Conservation (phyloP, 345 rosid genomes). For the Syzygium aromaticum region DNA sequence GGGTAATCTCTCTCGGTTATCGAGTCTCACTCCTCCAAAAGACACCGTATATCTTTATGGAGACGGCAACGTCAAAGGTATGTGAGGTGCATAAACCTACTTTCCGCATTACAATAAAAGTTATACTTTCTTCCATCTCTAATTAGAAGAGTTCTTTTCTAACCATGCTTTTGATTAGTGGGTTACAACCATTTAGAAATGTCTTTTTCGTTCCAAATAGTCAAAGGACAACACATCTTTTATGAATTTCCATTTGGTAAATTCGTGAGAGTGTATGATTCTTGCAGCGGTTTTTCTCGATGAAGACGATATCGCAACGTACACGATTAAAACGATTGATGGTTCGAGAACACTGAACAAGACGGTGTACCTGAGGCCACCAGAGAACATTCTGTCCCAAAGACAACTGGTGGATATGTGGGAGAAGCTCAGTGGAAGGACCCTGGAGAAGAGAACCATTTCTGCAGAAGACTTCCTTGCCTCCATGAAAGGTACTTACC, state of each 20-base stretch:
- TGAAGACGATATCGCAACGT: conserved; percentile 69
- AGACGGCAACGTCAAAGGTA: conserved; percentile 71
- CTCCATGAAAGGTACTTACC: conserved; percentile 43
- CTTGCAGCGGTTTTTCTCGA: conserved; percentile 48
- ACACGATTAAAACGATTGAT: conserved; percentile 59
- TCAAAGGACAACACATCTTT: no score
- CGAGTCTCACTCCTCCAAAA: conserved; percentile 55
- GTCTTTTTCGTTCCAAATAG: no score
- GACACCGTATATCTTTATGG: conserved; percentile 46
- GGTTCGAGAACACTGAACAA: conserved; percentile 68
- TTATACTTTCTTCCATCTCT: neutral
- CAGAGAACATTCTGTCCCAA: conserved; percentile 55
- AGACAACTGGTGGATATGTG: conserved; percentile 49
- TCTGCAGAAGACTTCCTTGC: conserved; percentile 50
- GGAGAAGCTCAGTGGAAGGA: conserved; percentile 56
- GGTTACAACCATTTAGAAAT: neutral
- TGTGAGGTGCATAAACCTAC: neutral
- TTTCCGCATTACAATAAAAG: neutral
- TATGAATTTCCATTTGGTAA: neutral
- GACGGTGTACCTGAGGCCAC: conserved; percentile 55
- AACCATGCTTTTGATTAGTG: neutral
- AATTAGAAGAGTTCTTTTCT: neutral
- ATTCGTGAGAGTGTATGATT: neutral
- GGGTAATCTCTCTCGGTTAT: conserved; percentile 57
- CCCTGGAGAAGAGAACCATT: conserved; percentile 37